Base-by-base conservation (phyloP, 73 alveolate genomes). In the Paramecium tetraurelia region DNA sequence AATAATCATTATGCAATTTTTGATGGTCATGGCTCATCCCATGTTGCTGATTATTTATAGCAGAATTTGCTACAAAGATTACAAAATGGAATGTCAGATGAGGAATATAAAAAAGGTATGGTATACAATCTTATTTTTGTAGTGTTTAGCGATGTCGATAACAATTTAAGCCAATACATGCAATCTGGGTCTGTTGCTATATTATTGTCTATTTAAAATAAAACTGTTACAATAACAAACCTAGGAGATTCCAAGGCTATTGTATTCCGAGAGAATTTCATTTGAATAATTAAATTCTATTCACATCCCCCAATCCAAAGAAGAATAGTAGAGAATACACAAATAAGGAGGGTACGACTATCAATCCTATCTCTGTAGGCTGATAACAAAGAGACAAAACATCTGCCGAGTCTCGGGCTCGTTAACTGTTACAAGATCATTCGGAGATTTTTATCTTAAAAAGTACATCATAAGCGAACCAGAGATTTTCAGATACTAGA, bases 161-260 rank as follows among this genome's bases (percentile, higher is more conserved):
- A 4, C 16, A 27, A 80, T 22, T 48, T 80, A 27, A 44, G 57
- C 0, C 18, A 80, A 43, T 80, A 80, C 44, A 40, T 9, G 9
- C 8, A 80, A 44, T 80, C 90, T 43, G 90, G 90, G 27, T 80
- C 90, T 5, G 90, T 80, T 22, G 90, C 90, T 24, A 20, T 80
- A 46, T 12, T 80, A 24, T 27, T 80, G 46, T 43, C 90, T 9
- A 80, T 80, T 48, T 80, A 80, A 80, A 80, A 80, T 48, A 44
- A 41, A 48, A 48, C 90, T 31, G 90, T 80, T 80, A 80, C 90
- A 80, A 80, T 80, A 2, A 41, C 90, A 22, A 38, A 59, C 9
- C 48, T 80, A 18, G 90, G 90, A 44, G 90, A 80, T 80, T 80
- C 90, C 3, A 80, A 80, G 18, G 90, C 90, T 7, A 5, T 80